Conservation (phyloP, 2,329 filamentous ascomycete species). For the Ceratocystis smalleyi region DNA sequence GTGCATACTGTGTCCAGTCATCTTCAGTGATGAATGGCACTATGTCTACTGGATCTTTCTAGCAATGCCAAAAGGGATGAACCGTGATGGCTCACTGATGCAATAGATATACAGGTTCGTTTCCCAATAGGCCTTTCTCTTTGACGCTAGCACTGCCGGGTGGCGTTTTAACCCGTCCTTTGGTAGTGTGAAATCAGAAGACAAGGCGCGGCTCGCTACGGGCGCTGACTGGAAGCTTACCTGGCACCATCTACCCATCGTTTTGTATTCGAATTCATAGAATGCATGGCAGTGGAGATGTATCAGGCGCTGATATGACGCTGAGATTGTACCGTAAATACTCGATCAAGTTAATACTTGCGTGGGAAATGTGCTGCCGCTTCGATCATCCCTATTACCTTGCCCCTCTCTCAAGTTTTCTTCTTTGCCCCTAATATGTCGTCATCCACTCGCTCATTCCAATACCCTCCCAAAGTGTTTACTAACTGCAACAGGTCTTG, state of each 20-base stretch:
- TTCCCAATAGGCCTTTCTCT: constrained; percentile 13
- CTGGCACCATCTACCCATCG: constrained; percentile 8
- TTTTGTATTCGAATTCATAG: background rate
- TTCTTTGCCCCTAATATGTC: constrained; percentile 5
- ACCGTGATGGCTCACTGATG: constrained; percentile 5
- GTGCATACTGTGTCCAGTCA: background rate
- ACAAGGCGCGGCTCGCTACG: constrained; percentile 57
- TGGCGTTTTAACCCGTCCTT: background rate
- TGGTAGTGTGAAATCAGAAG: constrained; percentile 4
- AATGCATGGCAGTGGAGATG: constrained; percentile 9
- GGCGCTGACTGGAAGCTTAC: constrained; percentile 42
- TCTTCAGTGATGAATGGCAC: constrained; percentile 4
- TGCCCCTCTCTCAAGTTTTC: constrained; percentile 19
- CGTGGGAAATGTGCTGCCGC: constrained; percentile 95
- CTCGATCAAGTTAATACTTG: constrained; percentile 99
- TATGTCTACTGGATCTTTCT: background rate
- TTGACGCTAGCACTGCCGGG: background rate
- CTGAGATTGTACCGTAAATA: constrained; percentile 95
- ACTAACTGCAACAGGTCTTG: constrained; percentile 50
- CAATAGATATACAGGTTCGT: constrained; percentile 15
- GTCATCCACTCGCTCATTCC: constrained; percentile 10
- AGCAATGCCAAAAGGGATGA: background rate
- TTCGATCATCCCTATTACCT: constrained; percentile 34
- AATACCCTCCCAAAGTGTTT: constrained; percentile 14
- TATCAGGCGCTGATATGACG: constrained; percentile 35